A percentile compares a stretch with the other conserved stretches of the same genome.
Conservation (phyloP, 768 basidiomycete genomes). For the Tylopilus felleus region DNA sequence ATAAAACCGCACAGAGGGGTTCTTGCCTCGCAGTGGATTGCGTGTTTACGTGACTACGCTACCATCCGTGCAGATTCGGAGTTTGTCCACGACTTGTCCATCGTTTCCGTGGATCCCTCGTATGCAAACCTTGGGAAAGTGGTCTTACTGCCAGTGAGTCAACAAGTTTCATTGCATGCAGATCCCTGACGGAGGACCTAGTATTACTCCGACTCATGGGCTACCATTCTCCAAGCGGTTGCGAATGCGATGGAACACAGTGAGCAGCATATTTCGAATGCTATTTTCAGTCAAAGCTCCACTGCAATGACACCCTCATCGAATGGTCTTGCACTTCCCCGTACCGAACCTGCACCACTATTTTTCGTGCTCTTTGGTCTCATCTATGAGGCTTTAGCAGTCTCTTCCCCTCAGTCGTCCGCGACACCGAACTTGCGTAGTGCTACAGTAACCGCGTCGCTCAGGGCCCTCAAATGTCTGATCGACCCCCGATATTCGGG, state of each 20-base stretch:
- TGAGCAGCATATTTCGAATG: constrained; percentile 67
- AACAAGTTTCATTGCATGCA: not conserved
- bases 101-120: constrained; percentile 73
- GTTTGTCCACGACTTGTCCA: constrained; percentile 69
- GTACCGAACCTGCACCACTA: constrained; percentile 67
- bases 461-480: constrained; percentile 78
- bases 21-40: constrained; percentile 84
- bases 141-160: constrained; percentile 81
- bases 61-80: constrained; percentile 88
- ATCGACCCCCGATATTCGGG: constrained; percentile 80
- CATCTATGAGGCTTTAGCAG: constrained; percentile 83
- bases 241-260: constrained; percentile 70
- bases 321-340: constrained; percentile 21
- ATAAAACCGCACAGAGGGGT: constrained; percentile 74
- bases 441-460: constrained; percentile 53
- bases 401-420: constrained; percentile 59
- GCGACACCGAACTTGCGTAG: constrained; percentile 40
- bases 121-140: constrained; percentile 89
- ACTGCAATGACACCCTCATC: constrained; percentile 16
- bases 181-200: constrained; percentile 28
- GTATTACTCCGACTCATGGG: constrained; percentile 88
- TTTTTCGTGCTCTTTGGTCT: constrained; percentile 92
- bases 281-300: constrained; percentile 68
- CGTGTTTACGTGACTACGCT: constrained; percentile 87
- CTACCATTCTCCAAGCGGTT: constrained; percentile 79